Evolutionary conservation across 768 basidiomycete genomes (phyloP).

Genomic region (Russula foetens): DNA sequence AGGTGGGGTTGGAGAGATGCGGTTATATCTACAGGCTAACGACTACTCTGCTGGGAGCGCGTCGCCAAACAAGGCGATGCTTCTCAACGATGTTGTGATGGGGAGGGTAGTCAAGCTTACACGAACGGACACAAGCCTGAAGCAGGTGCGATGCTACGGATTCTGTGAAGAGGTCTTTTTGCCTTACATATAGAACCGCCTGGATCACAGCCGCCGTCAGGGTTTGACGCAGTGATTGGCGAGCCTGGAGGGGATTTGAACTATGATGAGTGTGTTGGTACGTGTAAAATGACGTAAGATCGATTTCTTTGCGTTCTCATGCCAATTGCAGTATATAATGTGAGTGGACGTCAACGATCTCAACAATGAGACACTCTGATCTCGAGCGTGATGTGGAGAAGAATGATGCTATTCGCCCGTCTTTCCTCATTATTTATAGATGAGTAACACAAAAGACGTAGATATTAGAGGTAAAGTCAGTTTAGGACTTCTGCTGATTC

Average conservation of each 20-base stretch:
- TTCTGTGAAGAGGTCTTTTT: background rate
- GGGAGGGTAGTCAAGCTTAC: constrained; percentile 19
- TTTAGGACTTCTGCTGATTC: background rate
- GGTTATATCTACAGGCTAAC: constrained; percentile 18
- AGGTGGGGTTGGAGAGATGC: background rate
- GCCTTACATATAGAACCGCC: background rate
- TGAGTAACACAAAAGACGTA: background rate
- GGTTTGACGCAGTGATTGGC: constrained; percentile 23
- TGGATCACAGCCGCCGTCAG: constrained; percentile 19
- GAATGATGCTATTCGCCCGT: constrained; percentile 24
- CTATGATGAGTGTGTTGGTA: constrained; percentile 25
- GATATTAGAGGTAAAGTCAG: background rate
- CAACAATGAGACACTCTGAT: background rate
- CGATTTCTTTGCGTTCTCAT: background rate
- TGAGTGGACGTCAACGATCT: background rate
- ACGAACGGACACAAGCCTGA: constrained; percentile 13
- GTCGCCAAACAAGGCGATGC: constrained; percentile 20
- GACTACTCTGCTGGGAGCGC: constrained; percentile 19
- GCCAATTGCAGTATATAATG: constrained; percentile 16
- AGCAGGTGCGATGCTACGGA: constrained; percentile 8
- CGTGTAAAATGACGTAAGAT: background rate
- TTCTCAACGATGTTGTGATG: constrained; percentile 24
- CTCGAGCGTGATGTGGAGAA: background rate
- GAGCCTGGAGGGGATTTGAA: constrained; percentile 24
- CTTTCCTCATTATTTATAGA: constrained; percentile 21